A percentile compares a stretch with the other conserved stretches of the same genome.
Evolutionary conservation across 2,329 filamentous ascomycete species (phyloP).

Genomic region (Sporothrix pallida): DNA sequence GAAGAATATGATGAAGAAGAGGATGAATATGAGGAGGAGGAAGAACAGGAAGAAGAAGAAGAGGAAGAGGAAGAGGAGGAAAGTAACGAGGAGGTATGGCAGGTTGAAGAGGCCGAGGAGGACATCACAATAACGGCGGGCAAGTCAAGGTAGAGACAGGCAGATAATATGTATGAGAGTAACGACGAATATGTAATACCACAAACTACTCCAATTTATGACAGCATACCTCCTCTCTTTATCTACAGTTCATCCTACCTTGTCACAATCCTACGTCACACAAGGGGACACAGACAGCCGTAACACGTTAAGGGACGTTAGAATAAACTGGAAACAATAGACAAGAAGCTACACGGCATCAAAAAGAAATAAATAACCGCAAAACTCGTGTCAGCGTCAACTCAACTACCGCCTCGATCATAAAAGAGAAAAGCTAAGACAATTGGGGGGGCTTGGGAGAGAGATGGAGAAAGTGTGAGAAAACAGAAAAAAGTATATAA

Average conservation of each 20-base stretch:
- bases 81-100: background rate
- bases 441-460: constrained; percentile 43
- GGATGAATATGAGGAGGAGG: constrained; percentile 23
- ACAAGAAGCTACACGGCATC: constrained; percentile 29
- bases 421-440: constrained; percentile 43
- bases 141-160: background rate
- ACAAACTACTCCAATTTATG: background rate
- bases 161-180: background rate
- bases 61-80: constrained; percentile 11
- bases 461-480: background rate
- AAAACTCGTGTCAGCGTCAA: constrained; percentile 34
- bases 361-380: constrained; percentile 7
- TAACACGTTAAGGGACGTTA: background rate
- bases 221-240: background rate
- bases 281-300: background rate
- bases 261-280: background rate
- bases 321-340: constrained; percentile 1
- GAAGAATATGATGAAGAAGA: constrained; percentile 32
- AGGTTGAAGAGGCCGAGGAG: background rate
- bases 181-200: background rate
- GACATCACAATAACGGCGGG: background rate
- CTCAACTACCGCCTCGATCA: constrained; percentile 39
- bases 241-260: background rate
- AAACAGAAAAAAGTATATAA: constrained; percentile 56
- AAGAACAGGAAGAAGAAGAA: constrained; percentile 28